A percentile compares a stretch with the other conserved stretches of the same genome.
These are phyloP conservation scores for Bonia amplexicaulis DNA, from an alignment of 176 grass and related monocot species.

Conservation along the genomic window DNA sequence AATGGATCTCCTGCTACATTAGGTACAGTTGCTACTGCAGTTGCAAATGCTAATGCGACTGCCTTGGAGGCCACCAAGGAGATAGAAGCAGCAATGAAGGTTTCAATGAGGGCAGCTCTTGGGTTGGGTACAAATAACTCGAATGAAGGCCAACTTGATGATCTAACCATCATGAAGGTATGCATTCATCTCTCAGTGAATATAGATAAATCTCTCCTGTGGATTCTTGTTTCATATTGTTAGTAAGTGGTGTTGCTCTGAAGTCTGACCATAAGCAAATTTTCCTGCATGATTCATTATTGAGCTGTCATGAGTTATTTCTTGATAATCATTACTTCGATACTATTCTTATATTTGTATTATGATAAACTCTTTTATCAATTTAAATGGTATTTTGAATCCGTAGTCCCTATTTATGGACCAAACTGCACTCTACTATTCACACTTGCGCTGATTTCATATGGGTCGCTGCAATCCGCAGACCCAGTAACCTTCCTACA, in stretches of 20 bases:
- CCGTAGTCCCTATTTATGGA: background rate
- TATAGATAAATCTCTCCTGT: background rate
- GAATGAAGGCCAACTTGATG: slow-evolving; percentile 75
- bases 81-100: slow-evolving; percentile 85
- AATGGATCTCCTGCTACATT: slow-evolving; percentile 61
- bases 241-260: background rate
- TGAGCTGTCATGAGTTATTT: background rate
- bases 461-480: background rate
- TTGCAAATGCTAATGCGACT: slow-evolving; percentile 84
- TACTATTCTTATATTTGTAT: background rate
- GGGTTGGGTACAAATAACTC: slow-evolving; percentile 53
- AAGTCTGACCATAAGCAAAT: background rate
- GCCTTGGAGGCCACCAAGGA: slow-evolving; percentile 89
- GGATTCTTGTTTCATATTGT: slow-evolving; percentile 3
- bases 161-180: slow-evolving; percentile 99
- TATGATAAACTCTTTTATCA: background rate
- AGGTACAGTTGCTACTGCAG: slow-evolving; percentile 87
- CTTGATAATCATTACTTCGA: background rate
- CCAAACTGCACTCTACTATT: background rate
- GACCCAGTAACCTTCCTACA: background rate
- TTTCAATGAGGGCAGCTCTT: slow-evolving; percentile 78
- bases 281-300: background rate
- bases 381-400: slow-evolving; percentile 5
- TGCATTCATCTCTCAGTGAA: background rate
- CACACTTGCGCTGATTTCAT: background rate